phyloP scores from a whole-genome alignment of 169 alveolate genomes.

The Neospora caninum region DNA sequence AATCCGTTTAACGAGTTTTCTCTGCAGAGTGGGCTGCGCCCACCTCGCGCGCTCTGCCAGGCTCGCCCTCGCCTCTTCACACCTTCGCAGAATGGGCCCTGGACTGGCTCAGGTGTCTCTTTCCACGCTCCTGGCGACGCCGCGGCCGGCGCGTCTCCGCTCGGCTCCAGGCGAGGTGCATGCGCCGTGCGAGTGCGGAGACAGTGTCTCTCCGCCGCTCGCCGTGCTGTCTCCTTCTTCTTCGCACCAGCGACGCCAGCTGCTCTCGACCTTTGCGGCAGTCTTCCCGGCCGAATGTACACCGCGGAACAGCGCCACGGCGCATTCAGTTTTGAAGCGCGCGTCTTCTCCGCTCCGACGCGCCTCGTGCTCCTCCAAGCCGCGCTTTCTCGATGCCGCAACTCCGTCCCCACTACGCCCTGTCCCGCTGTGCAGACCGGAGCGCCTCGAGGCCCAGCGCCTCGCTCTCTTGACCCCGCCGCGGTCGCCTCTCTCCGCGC shows the following conservation, averaged over 20 bases:
- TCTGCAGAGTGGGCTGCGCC: too few relatives aligned
- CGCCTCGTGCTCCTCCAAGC: background rate
- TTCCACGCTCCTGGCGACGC: background rate
- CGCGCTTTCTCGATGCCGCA: background rate
- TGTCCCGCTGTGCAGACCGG: background rate
- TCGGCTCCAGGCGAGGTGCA: background rate
- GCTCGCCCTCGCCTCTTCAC: too few relatives aligned
- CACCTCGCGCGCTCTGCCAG: too few relatives aligned
- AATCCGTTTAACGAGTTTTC: too few relatives aligned
- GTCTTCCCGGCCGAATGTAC: background rate
- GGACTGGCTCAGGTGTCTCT: background rate
- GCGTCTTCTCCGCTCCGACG: background rate
- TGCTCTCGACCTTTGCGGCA: background rate
- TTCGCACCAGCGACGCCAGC: background rate
- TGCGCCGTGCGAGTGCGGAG: background rate
- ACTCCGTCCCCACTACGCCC: background rate
- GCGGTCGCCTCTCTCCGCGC: background rate
- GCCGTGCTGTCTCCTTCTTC: background rate
- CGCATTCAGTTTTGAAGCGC: background rate
- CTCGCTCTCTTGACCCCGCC: background rate
- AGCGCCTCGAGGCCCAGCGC: background rate
- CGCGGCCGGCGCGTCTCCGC: background rate
- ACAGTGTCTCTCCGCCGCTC: background rate
- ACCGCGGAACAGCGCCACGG: background rate
- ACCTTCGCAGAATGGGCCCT: background rate